Conservation (phyloP, 106 monocot genomes). For the Phalaenopsis equestris region DNA sequence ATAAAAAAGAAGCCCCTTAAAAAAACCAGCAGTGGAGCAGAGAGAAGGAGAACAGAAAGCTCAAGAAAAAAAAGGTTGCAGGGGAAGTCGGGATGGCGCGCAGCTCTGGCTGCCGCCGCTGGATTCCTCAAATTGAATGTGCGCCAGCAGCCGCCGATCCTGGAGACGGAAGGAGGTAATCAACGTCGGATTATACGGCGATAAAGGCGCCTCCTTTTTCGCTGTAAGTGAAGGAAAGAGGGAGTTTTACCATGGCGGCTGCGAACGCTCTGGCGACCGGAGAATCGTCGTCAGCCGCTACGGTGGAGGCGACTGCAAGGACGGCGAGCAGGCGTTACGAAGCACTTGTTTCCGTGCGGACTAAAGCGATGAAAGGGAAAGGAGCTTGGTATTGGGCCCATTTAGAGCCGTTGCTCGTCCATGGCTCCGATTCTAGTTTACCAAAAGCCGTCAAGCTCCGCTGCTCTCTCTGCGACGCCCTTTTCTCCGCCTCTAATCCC, state of each 20-base stretch:
- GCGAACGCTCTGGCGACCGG: neutral
- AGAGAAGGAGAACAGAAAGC: neutral
- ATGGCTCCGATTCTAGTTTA: conserved; percentile 27
- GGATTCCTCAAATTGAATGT: neutral
- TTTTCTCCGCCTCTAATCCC: conserved; percentile 68
- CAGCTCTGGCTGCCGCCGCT: neutral
- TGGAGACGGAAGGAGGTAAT: neutral
- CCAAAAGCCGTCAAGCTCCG: conserved; percentile 62
- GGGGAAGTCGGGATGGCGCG: neutral
- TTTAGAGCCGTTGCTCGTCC: conserved; percentile 41
- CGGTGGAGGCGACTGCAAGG: conserved; percentile 28
- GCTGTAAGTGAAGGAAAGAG: neutral
- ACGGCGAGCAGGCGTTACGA: conserved; percentile 43
- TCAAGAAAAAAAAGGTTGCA: neutral
- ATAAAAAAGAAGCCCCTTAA: neutral
- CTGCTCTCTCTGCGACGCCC: conserved; percentile 50
- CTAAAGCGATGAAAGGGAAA: conserved; percentile 58
- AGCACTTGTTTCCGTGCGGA: conserved; percentile 25
- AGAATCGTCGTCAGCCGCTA: conserved; percentile 16
- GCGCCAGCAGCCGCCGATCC: neutral
- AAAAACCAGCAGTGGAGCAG: neutral
- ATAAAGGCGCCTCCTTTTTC: neutral
- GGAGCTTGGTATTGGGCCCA: conserved; percentile 70
- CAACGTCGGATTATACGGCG: neutral
- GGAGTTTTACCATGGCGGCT: neutral